Conservation (phyloP, 257 asterid genomes). For the Plantago ovata region DNA sequence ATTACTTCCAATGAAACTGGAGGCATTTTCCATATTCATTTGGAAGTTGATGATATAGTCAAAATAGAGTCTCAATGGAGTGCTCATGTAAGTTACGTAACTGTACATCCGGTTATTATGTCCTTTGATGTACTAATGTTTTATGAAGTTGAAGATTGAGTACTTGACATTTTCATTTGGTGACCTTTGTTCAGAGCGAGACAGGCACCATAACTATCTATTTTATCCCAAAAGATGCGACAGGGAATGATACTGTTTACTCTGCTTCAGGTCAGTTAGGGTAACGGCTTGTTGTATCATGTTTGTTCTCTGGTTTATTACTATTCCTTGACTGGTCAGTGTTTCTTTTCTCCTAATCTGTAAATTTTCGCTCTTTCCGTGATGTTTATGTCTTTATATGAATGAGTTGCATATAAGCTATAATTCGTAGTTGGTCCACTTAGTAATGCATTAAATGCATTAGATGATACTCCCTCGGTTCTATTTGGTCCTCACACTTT, state of each 20-base stretch:
- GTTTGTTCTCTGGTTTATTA: not conserved
- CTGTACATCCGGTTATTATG: slow-evolving; percentile 10
- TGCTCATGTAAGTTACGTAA: slow-evolving; percentile 47
- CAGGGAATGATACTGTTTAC: slow-evolving; percentile 22
- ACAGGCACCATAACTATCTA: slow-evolving; percentile 40
- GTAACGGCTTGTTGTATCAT: slow-evolving; percentile 5
- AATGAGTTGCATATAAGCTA: not conserved
- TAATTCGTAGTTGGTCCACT: slow-evolving; percentile 1
- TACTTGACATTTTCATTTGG: slow-evolving; percentile 19
- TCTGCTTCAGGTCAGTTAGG: slow-evolving; percentile 44
- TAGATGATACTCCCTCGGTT: too few species aligned
- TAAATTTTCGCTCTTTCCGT: slow-evolving; percentile 8
- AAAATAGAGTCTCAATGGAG: slow-evolving; percentile 63
- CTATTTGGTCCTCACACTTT: too few species aligned
- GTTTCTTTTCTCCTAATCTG: slow-evolving; percentile 2
- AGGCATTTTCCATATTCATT: slow-evolving; percentile 35
- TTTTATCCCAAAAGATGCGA: slow-evolving; percentile 37
- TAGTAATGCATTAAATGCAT: not conserved
- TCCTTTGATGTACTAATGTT: slow-evolving; percentile 9
- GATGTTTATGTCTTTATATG: slow-evolving; percentile 14
- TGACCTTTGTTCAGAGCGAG: slow-evolving; percentile 39
- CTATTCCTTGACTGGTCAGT: not conserved
- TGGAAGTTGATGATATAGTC: slow-evolving; percentile 58
- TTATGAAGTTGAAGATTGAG: slow-evolving; percentile 12
- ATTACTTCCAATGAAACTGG: slow-evolving; percentile 26